A percentile compares a stretch with the other conserved stretches of the same genome.
These are phyloP conservation scores for Apiosordaria backusii DNA, from an alignment of 495 filamentous ascomycete genomes.

Conservation along the genomic window DNA sequence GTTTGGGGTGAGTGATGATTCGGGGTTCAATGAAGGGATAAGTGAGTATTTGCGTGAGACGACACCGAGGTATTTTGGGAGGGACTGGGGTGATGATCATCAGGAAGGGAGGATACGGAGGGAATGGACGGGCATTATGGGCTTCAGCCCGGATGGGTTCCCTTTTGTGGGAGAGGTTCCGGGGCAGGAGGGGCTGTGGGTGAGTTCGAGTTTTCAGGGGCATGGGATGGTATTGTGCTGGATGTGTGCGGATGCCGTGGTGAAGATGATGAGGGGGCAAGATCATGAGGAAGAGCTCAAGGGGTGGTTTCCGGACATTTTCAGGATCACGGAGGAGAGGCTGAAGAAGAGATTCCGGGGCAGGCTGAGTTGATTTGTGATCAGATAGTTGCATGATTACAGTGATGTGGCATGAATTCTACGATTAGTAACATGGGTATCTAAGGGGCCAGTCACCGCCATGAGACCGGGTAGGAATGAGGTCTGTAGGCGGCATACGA, in stretches of 20 bases:
- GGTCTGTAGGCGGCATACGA: too few relatives aligned
- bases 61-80: constrained; percentile 51
- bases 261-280: constrained; percentile 46
- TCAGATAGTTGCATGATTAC: background rate
- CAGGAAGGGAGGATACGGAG: constrained; percentile 53
- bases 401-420: too few relatives aligned
- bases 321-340: constrained; percentile 44
- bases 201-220: constrained; percentile 52
- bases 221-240: constrained; percentile 59
- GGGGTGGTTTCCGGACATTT: constrained; percentile 53
- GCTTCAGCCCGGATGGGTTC: constrained; percentile 51
- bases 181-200: constrained; percentile 45
- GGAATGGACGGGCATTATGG: constrained; percentile 65
- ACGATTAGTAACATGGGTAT: too few relatives aligned
- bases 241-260: constrained; percentile 52
- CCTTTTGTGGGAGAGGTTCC: constrained; percentile 54
- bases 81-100: constrained; percentile 57
- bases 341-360: constrained; percentile 44
- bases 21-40: constrained; percentile 50
- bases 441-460: too few relatives aligned
- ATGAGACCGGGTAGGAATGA: too few relatives aligned
- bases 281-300: constrained; percentile 32
- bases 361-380: background rate
- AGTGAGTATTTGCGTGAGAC: constrained; percentile 49
- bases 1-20: constrained; percentile 58